phyloP scores from a whole-genome alignment of 352 stramenopile genomes.

The Elongisporangium senticosum region DNA sequence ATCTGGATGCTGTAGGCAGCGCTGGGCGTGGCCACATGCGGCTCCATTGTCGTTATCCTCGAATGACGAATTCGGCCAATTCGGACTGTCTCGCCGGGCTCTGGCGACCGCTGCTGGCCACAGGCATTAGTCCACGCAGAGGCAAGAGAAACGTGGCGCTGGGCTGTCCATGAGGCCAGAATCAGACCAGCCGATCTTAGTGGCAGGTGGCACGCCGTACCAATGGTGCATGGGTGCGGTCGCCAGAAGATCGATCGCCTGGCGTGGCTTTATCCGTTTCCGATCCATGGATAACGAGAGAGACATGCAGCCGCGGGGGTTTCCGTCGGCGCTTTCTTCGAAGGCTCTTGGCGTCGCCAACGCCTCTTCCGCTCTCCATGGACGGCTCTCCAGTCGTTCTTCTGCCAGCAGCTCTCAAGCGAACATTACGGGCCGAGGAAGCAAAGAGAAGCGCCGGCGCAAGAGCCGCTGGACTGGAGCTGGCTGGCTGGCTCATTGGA shows the following conservation, averaged over 20 bases:
- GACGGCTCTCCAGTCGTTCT: not conserved
- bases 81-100: not conserved
- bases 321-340: not conserved
- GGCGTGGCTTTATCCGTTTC: not conserved
- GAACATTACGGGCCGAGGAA: not conserved
- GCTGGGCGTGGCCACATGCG: not conserved
- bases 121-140: not conserved
- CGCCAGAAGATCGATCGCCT: not conserved
- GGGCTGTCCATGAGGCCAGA: not conserved
- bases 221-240: not conserved
- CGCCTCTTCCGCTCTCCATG: not conserved
- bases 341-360: not conserved
- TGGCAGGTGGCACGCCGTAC: not conserved
- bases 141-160: not conserved
- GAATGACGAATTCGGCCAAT: not conserved
- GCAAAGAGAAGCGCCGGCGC: too few relatives aligned
- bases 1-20: not conserved
- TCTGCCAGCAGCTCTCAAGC: too few relatives aligned
- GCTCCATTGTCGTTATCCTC: not conserved
- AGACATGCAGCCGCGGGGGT: not conserved
- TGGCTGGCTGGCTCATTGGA: not conserved
- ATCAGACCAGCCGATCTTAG: not conserved
- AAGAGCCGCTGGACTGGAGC: not conserved
- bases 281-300: not conserved
- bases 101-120: not conserved